These are phyloP conservation scores for Chaetomium sp. DNA, from an alignment of 2,329 filamentous ascomycete species.

Conservation along the genomic window DNA sequence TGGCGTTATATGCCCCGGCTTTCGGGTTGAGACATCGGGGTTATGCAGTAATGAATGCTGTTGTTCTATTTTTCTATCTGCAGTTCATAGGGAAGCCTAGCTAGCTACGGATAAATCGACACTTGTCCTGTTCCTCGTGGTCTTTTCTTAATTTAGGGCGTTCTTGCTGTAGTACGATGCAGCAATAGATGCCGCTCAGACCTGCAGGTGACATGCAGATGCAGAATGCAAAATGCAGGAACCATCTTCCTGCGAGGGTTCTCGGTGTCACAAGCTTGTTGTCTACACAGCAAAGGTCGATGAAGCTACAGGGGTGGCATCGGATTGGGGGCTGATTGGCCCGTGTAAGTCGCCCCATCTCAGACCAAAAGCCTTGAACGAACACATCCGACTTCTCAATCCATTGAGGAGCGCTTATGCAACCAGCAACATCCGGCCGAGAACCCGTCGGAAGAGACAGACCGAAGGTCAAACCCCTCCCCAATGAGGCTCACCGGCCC, in stretches of 20 bases:
- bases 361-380: background rate
- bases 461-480: background rate
- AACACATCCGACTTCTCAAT: background rate
- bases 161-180: background rate
- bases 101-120: background rate
- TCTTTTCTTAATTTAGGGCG: background rate
- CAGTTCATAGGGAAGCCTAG: background rate
- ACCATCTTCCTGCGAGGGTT: background rate
- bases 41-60: slow-evolving; percentile 17
- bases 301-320: background rate
- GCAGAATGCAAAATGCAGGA: slow-evolving; percentile 16
- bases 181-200: background rate
- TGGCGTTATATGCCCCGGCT: slow-evolving; percentile 10
- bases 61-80: background rate
- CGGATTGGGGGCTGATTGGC: background rate
- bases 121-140: background rate
- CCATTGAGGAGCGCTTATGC: background rate
- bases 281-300: background rate
- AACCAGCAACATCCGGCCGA: background rate
- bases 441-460: background rate
- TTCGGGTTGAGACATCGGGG: background rate
- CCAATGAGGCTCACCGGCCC: background rate
- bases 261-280: slow-evolving; percentile 6
- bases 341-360: background rate
- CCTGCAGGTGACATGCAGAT: slow-evolving; percentile 18